phyloP scores from a whole-genome alignment of 805 yeast genomes.

The Saccharomycopsis vini region DNA sequence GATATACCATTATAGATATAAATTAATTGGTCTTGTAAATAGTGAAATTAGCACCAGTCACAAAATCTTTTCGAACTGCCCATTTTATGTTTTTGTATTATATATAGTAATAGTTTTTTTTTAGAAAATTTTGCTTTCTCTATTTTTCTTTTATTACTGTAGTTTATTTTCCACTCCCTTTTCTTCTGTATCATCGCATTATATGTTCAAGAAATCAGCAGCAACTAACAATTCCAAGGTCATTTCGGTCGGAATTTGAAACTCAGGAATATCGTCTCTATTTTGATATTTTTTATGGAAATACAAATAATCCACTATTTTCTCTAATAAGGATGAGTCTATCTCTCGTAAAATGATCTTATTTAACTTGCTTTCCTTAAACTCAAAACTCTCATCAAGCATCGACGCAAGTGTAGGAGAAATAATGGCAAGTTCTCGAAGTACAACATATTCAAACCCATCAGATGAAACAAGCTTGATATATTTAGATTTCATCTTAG shows the following conservation, averaged over 20 bases:
- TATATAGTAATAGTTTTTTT: no score
- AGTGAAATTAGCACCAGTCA: no score
- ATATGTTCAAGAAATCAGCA: conserved; percentile 79
- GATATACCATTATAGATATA: no score
- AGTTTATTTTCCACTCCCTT: no score
- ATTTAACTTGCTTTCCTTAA: conserved; percentile 17
- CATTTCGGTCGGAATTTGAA: conserved; percentile 87
- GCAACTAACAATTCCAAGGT: conserved; percentile 87
- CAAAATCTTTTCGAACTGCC: no score
- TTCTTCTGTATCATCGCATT: neutral
- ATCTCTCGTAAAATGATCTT: conserved; percentile 32
- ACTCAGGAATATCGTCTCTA: conserved; percentile 62
- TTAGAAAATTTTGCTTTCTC: no score
- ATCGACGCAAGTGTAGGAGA: conserved; percentile 19
- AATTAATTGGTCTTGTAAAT: no score
- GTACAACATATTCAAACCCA: conserved; percentile 17
- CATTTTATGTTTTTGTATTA: no score
- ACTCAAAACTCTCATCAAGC: conserved; percentile 18
- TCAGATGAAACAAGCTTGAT: conserved; percentile 18
- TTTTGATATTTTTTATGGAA: conserved; percentile 58
- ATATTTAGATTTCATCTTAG: conserved; percentile 16
- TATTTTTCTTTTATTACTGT: no score
- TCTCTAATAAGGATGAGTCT: conserved; percentile 62
- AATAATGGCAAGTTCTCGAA: conserved; percentile 16
- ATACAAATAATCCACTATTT: conserved; percentile 77